Percentiles rank a stretch among this genome's conserved stretches.
phyloP scores from a whole-genome alignment of 306 rosid genomes.

The Ormosia semicastrata region DNA sequence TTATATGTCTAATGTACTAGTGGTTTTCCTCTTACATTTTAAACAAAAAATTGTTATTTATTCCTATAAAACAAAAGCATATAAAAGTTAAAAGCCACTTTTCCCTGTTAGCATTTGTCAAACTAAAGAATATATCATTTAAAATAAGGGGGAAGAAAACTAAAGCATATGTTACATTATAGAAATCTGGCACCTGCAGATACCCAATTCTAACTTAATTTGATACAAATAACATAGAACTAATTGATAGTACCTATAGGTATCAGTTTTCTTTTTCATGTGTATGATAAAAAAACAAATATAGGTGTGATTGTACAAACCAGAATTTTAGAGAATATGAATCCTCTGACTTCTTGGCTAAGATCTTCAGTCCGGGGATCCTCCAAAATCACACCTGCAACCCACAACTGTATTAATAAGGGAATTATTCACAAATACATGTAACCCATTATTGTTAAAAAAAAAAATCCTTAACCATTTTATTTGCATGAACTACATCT shows the following conservation, averaged over 20 bases:
- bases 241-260: not conserved
- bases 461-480: not conserved
- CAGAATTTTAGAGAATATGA: constrained; percentile 94
- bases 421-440: constrained; percentile 16
- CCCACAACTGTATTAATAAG: constrained; percentile 21
- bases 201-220: not conserved
- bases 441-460: not conserved
- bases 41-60: not conserved
- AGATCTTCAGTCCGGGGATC: constrained; percentile 98
- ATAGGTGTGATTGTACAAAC: constrained; percentile 50
- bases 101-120: not conserved
- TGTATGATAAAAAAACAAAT: constrained; percentile 13
- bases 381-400: constrained; percentile 86
- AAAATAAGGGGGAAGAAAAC: not conserved
- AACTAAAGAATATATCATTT: not conserved
- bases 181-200: not conserved
- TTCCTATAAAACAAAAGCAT: not conserved
- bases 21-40: not conserved
- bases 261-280: not conserved
- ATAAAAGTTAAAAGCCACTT: constrained; percentile 2
- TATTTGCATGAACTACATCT: not conserved
- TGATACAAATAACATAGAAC: not conserved
- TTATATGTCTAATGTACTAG: not conserved
- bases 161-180: not conserved
- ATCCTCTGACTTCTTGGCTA: constrained; percentile 98